phyloP scores from a whole-genome alignment of 306 rosid species.

The Cicer yamashitae region DNA sequence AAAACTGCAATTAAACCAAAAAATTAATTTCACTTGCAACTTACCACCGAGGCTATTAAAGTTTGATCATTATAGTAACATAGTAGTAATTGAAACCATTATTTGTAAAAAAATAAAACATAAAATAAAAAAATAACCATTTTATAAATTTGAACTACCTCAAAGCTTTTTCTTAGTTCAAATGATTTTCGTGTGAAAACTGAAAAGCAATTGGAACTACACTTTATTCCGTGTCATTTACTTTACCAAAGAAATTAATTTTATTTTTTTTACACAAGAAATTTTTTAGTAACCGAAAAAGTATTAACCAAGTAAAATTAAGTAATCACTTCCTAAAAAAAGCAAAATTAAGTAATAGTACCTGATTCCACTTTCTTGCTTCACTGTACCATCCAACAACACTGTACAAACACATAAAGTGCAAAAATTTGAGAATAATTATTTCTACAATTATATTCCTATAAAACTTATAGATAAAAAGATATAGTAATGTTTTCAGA shows the following conservation, averaged over 20 bases:
- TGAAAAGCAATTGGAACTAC: conserved; percentile 15
- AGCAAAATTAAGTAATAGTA: conserved; percentile 36
- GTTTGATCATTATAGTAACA: conserved; percentile 7
- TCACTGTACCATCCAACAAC: conserved; percentile 82
- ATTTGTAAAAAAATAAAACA: no score
- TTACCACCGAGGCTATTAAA: not conserved
- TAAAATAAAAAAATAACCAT: no score
- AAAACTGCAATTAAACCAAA: not conserved
- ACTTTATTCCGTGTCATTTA: conserved; percentile 41
- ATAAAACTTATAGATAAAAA: not conserved
- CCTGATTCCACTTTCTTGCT: conserved; percentile 99
- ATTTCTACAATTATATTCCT: not conserved
- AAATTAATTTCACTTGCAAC: not conserved
- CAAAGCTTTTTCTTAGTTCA: not conserved
- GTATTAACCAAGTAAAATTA: conserved; percentile 12
- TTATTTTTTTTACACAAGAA: not conserved
- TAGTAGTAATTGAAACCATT: not conserved
- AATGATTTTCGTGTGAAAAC: conserved; percentile 32
- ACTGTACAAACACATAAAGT: conserved; percentile 53
- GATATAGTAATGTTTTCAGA: not conserved
- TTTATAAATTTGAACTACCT: not conserved
- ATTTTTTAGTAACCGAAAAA: conserved; percentile 7
- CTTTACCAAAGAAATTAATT: conserved; percentile 1
- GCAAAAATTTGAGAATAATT: not conserved
- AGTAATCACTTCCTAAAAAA: not conserved